A percentile compares a stretch with the other conserved stretches of the same genome.
phyloP scores from a whole-genome alignment of 225 moss, liverwort and hornwort genomes.

The Lunularia cruciata region DNA sequence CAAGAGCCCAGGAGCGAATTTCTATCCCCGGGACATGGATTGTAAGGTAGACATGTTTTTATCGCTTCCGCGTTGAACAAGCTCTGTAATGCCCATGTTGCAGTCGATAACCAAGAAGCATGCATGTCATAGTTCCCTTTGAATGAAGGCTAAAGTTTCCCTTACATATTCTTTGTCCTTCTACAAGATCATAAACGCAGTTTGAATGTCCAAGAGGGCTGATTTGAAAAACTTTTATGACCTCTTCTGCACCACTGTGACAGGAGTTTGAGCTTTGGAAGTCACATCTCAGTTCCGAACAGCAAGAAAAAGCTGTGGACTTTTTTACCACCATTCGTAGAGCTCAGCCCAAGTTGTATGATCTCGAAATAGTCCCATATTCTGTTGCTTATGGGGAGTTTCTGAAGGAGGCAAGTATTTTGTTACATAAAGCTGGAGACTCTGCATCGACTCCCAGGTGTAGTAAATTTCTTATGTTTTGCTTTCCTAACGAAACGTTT shows the following conservation, averaged over 20 bases:
- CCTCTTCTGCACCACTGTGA: not conserved
- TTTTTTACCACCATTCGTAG: constrained; percentile 87
- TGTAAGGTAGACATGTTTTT: constrained; percentile 50
- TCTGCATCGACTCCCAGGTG: constrained; percentile 82
- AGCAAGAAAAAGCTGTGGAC: constrained; percentile 63
- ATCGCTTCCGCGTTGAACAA: too few species aligned
- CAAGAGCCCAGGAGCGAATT: constrained; percentile 74
- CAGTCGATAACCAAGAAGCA: too few species aligned
- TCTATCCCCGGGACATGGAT: constrained; percentile 93
- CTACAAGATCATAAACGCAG: too few species aligned
- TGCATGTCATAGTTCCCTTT: too few species aligned
- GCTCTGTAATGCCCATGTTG: too few species aligned
- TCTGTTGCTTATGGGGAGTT: constrained; percentile 59
- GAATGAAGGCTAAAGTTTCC: too few species aligned
- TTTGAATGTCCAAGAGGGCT: too few species aligned
- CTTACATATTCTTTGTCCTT: too few species aligned
- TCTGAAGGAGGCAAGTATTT: constrained; percentile 59
- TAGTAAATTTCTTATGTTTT: too few species aligned
- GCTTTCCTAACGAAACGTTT: too few species aligned
- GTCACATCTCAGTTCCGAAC: constrained; percentile 55
- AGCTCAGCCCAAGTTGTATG: constrained; percentile 53
- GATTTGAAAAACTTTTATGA: too few species aligned
- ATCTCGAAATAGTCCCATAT: constrained; percentile 70
- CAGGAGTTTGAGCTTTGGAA: constrained; percentile 93
- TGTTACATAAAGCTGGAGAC: constrained; percentile 84